Percentiles rank a stretch among this genome's conserved stretches.
Conservation (phyloP, 164 flowering plant species). For the Annona squamosa region DNA sequence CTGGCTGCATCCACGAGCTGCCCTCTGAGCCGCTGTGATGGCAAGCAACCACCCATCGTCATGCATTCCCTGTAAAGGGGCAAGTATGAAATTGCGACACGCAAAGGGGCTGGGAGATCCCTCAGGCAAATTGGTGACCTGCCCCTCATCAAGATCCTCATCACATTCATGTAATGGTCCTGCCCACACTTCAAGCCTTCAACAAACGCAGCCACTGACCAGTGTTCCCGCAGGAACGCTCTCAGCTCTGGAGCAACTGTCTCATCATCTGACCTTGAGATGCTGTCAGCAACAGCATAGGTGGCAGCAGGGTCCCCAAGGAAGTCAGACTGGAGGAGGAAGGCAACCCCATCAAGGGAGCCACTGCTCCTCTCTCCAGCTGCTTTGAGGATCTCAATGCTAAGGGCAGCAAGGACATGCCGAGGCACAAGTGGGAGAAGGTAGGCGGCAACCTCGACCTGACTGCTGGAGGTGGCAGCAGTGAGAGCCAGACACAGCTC, state of each 20-base stretch:
- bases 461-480: conserved; percentile 88
- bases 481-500: conserved; percentile 95
- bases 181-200: conserved; percentile 54
- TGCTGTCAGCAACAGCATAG: conserved; percentile 81
- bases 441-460: conserved; percentile 65
- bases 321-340: conserved; percentile 75
- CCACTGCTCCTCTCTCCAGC: conserved; percentile 92
- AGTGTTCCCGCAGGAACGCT: conserved; percentile 59
- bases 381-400: conserved; percentile 90
- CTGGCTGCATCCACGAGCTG: conserved; percentile 76
- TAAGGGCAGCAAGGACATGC: conserved; percentile 81
- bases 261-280: conserved; percentile 74
- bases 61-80: conserved; percentile 79
- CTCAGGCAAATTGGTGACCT: conserved; percentile 53
- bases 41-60: conserved; percentile 44
- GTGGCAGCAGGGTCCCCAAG: conserved; percentile 77
- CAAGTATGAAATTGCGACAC: conserved; percentile 65
- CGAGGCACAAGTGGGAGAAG: conserved; percentile 91
- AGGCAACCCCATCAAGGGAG: conserved; percentile 81
- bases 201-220: conserved; percentile 78
- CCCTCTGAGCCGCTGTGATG: conserved; percentile 72
- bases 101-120: conserved; percentile 65
- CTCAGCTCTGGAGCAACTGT: conserved; percentile 64
- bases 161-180: conserved; percentile 57
- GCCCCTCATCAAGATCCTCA: conserved; percentile 54